phyloP scores from a whole-genome alignment of 768 basidiomycete genomes.

The Suillus sp. region DNA sequence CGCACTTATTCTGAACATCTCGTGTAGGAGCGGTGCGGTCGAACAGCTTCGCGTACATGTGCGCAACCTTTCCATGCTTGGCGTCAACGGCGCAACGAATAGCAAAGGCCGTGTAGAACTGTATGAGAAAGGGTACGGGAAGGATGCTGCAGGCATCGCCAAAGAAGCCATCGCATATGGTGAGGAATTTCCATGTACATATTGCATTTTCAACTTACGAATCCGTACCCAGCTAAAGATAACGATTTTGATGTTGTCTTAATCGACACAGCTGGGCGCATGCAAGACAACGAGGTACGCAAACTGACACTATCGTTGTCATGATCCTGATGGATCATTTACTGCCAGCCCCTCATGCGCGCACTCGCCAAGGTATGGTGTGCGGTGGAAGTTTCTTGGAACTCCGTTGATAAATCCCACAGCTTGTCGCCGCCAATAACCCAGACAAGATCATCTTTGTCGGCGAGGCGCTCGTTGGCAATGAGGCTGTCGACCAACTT shows the following conservation, averaged over 20 bases:
- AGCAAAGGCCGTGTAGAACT: constrained; percentile 85
- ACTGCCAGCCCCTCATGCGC: constrained; percentile 84
- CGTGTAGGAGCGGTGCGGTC: constrained; percentile 85
- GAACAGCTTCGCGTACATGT: constrained; percentile 98
- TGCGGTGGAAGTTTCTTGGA: neutral
- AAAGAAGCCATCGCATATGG: constrained; percentile 93
- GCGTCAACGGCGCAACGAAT: constrained; percentile 64
- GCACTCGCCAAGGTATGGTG: constrained; percentile 85
- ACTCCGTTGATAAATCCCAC: constrained; percentile 8
- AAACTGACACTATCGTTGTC: neutral
- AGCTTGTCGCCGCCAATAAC: constrained; percentile 91
- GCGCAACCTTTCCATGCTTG: constrained; percentile 86
- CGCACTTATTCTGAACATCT: constrained; percentile 4
- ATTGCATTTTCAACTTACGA: constrained; percentile 14
- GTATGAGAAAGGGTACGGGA: constrained; percentile 96
- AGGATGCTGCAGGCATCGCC: constrained; percentile 98
- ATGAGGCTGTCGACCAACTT: constrained; percentile 97
- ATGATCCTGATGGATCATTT: constrained; percentile 13
- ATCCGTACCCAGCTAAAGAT: constrained; percentile 63
- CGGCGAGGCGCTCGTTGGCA: constrained; percentile 96
- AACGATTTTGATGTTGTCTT: constrained; percentile 95
- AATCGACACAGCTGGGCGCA: constrained; percentile 96
- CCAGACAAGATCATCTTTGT: constrained; percentile 99
- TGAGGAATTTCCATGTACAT: constrained; percentile 35
- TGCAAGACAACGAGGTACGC: constrained; percentile 97